Evolutionary conservation across 2,329 filamentous ascomycete species (phyloP).

Genomic region (Drechslerella dactyloides): DNA sequence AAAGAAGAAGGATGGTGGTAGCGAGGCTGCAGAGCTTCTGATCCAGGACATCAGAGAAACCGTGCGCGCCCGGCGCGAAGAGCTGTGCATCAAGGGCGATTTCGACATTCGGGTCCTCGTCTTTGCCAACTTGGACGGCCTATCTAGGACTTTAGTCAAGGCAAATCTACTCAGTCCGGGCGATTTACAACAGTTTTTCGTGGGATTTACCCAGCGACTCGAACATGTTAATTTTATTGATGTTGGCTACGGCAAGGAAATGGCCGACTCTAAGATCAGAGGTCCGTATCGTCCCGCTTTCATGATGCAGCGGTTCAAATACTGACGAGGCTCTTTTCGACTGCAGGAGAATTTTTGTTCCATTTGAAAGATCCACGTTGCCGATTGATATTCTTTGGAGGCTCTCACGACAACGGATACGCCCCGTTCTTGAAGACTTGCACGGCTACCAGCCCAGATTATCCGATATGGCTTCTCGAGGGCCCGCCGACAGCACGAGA

Average conservation of each 20-base stretch:
- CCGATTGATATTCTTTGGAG: slow-evolving; percentile 67
- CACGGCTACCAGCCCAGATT: slow-evolving; percentile 40
- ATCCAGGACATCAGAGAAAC: slow-evolving; percentile 51
- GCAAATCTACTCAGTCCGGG: slow-evolving; percentile 56
- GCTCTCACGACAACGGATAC: slow-evolving; percentile 69
- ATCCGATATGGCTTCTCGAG: slow-evolving; percentile 46
- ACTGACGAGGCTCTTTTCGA: slow-evolving; percentile 9
- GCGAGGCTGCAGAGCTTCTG: slow-evolving; percentile 56
- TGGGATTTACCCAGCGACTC: slow-evolving; percentile 68
- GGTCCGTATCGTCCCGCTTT: slow-evolving; percentile 58
- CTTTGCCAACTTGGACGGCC: slow-evolving; percentile 62
- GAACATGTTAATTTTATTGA: slow-evolving; percentile 70
- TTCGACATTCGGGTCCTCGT: slow-evolving; percentile 64
- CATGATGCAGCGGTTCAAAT: background rate
- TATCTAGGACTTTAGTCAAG: slow-evolving; percentile 60
- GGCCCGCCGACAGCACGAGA: slow-evolving; percentile 29
- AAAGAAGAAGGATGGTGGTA: slow-evolving; percentile 62
- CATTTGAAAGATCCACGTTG: slow-evolving; percentile 68
- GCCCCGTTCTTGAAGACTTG: slow-evolving; percentile 66
- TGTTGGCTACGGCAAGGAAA: slow-evolving; percentile 67
- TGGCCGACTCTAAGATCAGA: slow-evolving; percentile 68
- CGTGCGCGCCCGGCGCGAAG: slow-evolving; percentile 36
- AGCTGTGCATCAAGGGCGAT: slow-evolving; percentile 42
- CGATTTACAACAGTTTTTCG: slow-evolving; percentile 65
- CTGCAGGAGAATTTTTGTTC: slow-evolving; percentile 54